phyloP scores from a whole-genome alignment of 768 basidiomycete species.

The Butyriboletus loyo region DNA sequence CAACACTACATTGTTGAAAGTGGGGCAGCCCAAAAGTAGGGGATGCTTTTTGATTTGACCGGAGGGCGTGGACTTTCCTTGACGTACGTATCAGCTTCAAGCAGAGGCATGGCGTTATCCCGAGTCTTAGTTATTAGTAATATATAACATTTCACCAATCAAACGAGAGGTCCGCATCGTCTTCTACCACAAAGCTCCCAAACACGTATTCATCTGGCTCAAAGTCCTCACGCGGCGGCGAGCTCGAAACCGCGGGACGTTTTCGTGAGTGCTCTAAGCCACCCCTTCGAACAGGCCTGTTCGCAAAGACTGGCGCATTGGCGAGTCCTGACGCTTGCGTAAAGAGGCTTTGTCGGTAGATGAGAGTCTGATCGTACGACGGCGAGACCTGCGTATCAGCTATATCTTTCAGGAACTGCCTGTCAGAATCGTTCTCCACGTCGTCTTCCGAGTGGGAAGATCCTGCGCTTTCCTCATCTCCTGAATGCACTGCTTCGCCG shows the following conservation, averaged over 20 bases:
- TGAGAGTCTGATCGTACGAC: conserved; percentile 69
- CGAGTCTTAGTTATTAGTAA: conserved; percentile 2
- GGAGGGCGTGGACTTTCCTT: background rate
- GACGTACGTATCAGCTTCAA: background rate
- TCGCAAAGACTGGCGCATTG: conserved; percentile 51
- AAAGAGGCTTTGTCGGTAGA: conserved; percentile 69
- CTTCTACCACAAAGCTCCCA: conserved; percentile 79
- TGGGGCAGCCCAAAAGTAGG: too few relatives aligned
- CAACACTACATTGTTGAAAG: too few relatives aligned
- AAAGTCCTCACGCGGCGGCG: conserved; percentile 51
- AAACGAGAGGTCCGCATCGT: conserved; percentile 68
- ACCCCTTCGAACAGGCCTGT: conserved; percentile 45
- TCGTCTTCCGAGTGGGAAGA: conserved; percentile 52
- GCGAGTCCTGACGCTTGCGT: conserved; percentile 53
- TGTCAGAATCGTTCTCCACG: conserved; percentile 63
- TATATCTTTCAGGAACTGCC: conserved; percentile 59
- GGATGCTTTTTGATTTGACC: too few relatives aligned
- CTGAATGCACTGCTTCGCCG: conserved; percentile 73
- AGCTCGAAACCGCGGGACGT: conserved; percentile 49
- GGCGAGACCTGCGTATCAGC: conserved; percentile 65
- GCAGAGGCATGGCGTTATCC: background rate
- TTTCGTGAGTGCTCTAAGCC: conserved; percentile 37
- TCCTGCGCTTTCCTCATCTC: conserved; percentile 71
- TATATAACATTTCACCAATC: conserved; percentile 10
- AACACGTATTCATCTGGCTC: conserved; percentile 64